Conservation (phyloP, 305 asterid species). For the Solanum aculeatissimum region DNA sequence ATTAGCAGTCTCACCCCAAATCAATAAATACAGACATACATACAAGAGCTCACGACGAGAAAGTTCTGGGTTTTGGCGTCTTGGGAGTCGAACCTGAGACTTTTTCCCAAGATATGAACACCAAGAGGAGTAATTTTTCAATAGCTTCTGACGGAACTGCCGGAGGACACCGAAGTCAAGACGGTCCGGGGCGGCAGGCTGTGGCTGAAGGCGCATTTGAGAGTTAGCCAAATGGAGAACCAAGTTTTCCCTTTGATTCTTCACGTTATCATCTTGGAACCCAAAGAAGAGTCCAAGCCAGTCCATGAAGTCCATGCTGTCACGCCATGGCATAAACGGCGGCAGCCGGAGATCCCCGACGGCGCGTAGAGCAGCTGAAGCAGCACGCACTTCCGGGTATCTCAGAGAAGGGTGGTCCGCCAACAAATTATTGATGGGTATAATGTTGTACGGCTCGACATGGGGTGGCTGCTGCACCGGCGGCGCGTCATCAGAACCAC, state of each 20-base stretch:
- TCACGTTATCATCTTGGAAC: conserved; percentile 75
- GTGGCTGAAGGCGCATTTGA: conserved; percentile 87
- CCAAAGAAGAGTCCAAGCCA: conserved; percentile 95
- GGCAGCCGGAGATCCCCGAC: conserved; percentile 70
- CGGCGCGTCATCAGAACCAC: conserved; percentile 25
- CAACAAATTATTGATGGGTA: conserved; percentile 66
- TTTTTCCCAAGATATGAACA: conserved; percentile 64
- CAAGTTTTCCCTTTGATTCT: conserved; percentile 85
- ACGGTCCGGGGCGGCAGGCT: conserved; percentile 40
- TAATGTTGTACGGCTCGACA: conserved; percentile 51
- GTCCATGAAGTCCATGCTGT: conserved; percentile 65
- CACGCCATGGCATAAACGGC: conserved; percentile 53
- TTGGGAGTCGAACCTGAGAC: conserved; percentile 66
- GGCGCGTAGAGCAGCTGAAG: conserved; percentile 59
- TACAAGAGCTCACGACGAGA: conserved; percentile 82
- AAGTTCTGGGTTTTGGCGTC: conserved; percentile 41
- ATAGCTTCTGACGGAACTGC: conserved; percentile 57
- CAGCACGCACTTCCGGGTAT: conserved; percentile 79
- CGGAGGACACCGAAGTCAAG: conserved; percentile 63
- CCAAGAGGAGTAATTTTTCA: conserved; percentile 75
- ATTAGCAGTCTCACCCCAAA: conserved; percentile 95
- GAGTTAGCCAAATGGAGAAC: conserved; percentile 85
- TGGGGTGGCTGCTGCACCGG: conserved; percentile 20
- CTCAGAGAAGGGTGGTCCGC: conserved; percentile 81
- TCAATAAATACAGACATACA: conserved; percentile 54